Evolutionary conservation across 225 moss, liverwort and hornwort species (phyloP).

Genomic region (Marchantia paleacea): DNA sequence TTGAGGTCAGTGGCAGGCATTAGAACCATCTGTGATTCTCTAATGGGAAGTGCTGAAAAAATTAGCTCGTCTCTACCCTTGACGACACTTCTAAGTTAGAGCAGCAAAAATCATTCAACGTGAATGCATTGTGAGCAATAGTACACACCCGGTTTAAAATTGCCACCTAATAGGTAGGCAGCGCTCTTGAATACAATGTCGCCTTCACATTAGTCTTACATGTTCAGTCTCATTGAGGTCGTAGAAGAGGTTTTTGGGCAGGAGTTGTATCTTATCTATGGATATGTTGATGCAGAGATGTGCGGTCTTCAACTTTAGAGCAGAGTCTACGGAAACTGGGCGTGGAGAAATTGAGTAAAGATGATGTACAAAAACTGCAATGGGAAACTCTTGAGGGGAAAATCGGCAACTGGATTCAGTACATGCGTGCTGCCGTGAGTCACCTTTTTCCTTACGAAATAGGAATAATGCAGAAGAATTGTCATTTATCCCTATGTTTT

Average conservation of each 20-base stretch:
- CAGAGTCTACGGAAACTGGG: conserved; percentile 71
- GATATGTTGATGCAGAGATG: conserved; percentile 46
- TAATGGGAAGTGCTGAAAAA: too few relatives aligned
- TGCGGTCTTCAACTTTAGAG: conserved; percentile 64
- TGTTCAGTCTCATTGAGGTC: too few relatives aligned
- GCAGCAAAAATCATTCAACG: too few relatives aligned
- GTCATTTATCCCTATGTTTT: neutral
- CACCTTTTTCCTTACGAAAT: neutral
- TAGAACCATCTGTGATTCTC: too few relatives aligned
- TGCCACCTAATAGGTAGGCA: too few relatives aligned
- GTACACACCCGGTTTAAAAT: too few relatives aligned
- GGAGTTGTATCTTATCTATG: neutral
- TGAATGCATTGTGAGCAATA: too few relatives aligned
- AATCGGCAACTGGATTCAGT: conserved; percentile 82
- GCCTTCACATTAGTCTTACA: too few relatives aligned
- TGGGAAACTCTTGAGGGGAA: conserved; percentile 76
- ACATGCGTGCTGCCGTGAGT: conserved; percentile 72
- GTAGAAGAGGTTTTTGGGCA: neutral
- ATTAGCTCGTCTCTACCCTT: too few relatives aligned
- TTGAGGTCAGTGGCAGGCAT: too few relatives aligned
- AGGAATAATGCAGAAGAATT: neutral
- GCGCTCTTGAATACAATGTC: too few relatives aligned
- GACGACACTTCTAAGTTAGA: too few relatives aligned
- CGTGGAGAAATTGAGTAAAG: conserved; percentile 76
- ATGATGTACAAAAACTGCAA: conserved; percentile 77